Evolutionary conservation across 306 rosid genomes (phyloP), one percentile per base, ranked within the genome.

Genomic region (Herpetospermum pedunculosum): DNA sequence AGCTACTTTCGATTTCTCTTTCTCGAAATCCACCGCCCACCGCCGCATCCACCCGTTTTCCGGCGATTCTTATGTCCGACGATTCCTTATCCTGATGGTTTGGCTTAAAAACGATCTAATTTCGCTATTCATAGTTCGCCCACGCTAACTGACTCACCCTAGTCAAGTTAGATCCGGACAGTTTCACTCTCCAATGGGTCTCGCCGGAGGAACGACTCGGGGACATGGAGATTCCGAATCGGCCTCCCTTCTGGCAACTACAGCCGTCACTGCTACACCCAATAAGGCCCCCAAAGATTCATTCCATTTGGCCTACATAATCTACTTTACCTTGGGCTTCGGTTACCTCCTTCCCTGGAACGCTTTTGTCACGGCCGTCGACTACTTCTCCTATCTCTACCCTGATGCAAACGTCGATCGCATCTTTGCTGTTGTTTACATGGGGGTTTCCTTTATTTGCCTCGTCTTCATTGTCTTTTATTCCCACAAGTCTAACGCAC

Each of bases 331-430:
- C 3, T 77, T 93, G 0, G 97, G 98, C 5, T 14, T 84, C 14
- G 97, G 98, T 23, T 93, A 81, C 76, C 94, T 92, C 19, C 92
- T 93, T 34, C 98, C 98, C 0, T 93, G 98, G 98, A 93, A 91
- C 80, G 92, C 90, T 15, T 93, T 93, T 88, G 82, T 91, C 83
- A 93, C 97, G 6, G 98, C 94, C 79, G 83, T 93, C 44, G 97
- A 93, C 71, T 91, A 91, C 83, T 91, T 93, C 88, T 41, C 92
- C 67, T 88, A 83, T 77, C 87, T 93, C 57, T 93, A 93, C 75
- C 98, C 97, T 0, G 88, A 87, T 4, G 81, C 75, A 72, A 89
- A 84, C 87, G 98, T 93, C 19, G 98, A 92, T 77, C 97, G 98
- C 0, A 48, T 88, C 72, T 91, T 93, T 80, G 90, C 92, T 69